These are phyloP conservation scores for Nannochloropsis salina DNA, from an alignment of 108 stramenopile genomes.

Conservation along the genomic window DNA sequence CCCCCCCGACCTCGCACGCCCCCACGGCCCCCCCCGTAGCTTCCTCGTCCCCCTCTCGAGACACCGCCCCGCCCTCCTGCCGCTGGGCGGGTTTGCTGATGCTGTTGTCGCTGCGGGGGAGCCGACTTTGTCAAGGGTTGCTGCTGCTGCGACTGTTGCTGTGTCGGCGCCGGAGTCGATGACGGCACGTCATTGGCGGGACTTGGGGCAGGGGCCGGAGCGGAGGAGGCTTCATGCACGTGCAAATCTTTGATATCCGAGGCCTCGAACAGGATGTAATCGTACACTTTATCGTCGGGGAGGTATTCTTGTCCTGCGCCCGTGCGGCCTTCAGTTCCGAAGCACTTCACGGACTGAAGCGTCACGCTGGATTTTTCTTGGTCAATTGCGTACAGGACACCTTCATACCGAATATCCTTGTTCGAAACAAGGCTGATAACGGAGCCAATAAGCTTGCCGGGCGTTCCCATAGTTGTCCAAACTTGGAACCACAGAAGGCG, in stretches of 20 bases:
- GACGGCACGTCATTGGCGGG: neutral
- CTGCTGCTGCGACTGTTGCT: neutral
- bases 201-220: neutral
- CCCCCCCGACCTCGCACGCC: neutral
- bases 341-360: constrained; percentile 66
- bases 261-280: constrained; percentile 80
- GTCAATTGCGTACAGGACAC: constrained; percentile 82
- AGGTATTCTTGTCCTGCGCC: constrained; percentile 52
- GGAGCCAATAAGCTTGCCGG: constrained; percentile 51
- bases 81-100: neutral
- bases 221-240: constrained; percentile 69
- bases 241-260: constrained; percentile 92
- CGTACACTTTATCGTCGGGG: constrained; percentile 66
- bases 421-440: constrained; percentile 87
- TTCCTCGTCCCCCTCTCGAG: neutral
- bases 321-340: constrained; percentile 85
- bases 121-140: neutral
- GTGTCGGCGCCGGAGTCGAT: neutral
- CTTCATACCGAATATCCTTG: constrained; percentile 93
- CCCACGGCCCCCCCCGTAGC: neutral
- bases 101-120: neutral
- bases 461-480: neutral
- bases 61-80: neutral
- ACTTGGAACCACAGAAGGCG: too few species aligned
- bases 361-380: constrained; percentile 82